A percentile compares a stretch with the other conserved stretches of the same genome.
phyloP scores from a whole-genome alignment of 2,329 filamentous ascomycete genomes.

The Pestalotiopsis fici region DNA sequence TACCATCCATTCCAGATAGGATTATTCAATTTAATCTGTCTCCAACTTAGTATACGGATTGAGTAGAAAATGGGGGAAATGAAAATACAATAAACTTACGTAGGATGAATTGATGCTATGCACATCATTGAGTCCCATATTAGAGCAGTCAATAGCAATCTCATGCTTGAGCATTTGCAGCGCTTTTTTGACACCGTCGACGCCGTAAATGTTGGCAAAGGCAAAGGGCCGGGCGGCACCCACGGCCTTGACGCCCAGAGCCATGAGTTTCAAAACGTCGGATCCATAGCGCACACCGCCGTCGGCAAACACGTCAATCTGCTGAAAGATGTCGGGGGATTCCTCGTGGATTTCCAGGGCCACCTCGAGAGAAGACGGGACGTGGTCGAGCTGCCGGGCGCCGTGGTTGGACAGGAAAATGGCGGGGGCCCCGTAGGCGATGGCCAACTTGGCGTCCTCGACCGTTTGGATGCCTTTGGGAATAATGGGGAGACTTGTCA shows the following conservation, averaged over 20 bases:
- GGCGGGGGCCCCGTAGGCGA: conserved; percentile 24
- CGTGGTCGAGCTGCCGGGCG: conserved; percentile 32
- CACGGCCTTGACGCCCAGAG: conserved; percentile 32
- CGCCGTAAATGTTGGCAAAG: conserved; percentile 50
- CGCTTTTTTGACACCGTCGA: conserved; percentile 40
- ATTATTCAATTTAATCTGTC: not conserved
- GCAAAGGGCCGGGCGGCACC: conserved; percentile 46
- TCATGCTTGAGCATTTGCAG: conserved; percentile 46
- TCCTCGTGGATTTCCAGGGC: conserved; percentile 27
- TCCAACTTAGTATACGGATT: not conserved
- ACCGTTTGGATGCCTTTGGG: conserved; percentile 34
- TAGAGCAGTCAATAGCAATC: conserved; percentile 31
- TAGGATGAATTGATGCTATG: conserved; percentile 21
- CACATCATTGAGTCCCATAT: conserved; percentile 27
- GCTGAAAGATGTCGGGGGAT: conserved; percentile 28
- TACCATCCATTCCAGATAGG: not conserved
- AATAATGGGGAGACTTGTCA: conserved; percentile 27
- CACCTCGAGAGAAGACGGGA: conserved; percentile 29
- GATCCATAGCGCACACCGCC: conserved; percentile 34
- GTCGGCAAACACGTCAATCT: conserved; percentile 32
- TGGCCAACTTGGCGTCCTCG: conserved; percentile 29
- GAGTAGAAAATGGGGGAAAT: not conserved
- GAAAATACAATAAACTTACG: conserved; percentile 10
- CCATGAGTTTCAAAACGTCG: conserved; percentile 33
- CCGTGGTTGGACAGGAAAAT: conserved; percentile 38